Base-by-base conservation (phyloP, 805 yeast species). In the Pichia thaimueangensis region DNA sequence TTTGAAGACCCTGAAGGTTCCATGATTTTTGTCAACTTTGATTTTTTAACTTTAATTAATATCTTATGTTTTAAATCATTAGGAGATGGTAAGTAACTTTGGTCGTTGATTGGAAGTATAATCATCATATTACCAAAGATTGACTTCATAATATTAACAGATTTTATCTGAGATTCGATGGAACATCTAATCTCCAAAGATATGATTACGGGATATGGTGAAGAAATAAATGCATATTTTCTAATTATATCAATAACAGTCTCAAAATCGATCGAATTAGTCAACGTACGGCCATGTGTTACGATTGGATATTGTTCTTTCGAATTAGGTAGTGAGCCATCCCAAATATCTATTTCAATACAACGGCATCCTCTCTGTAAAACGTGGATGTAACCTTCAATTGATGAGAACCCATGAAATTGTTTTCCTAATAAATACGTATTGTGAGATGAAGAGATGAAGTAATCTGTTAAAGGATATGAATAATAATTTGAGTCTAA, bases 301-400 rank as follows among this genome's bases (percentile, higher is more conserved):
- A 93, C 96, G 0, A 86, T 75, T 0, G 98, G 98, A 0, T 82
- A 10, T 27, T 36, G 39, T 19, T 36, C 39, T 36, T 27, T 89
- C 11, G 64, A 61, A 12, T 57, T 62, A 9, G 39, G 5, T 6
- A 17, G 11, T n/a, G 29, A 35, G 5, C 64, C 85, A 64, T 91
- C 96, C 98, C 98, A 93, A 17, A 93, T 70, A 60, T 93, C 99
- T 31, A 93, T 78, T 56, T 93, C 99, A n/a, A 93, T 70, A 48
- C 96, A 89, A 35, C 96, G 70, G 54, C 97, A 93, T 1, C 98
- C 97, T 42, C 88, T 74, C 58, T 88, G 96, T 37, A 93, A 65
- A 0, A 86, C 93, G 39, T 83, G 75, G 15, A 87, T 79, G 52
- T 93, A 93, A 0, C 94, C 94, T 56, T 91, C 97, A 2, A 87